Percentiles rank a stretch among this genome's conserved stretches.
These are phyloP conservation scores for Teunomyces atbi DNA, from an alignment of 805 yeast genomes.

Conservation along the genomic window DNA sequence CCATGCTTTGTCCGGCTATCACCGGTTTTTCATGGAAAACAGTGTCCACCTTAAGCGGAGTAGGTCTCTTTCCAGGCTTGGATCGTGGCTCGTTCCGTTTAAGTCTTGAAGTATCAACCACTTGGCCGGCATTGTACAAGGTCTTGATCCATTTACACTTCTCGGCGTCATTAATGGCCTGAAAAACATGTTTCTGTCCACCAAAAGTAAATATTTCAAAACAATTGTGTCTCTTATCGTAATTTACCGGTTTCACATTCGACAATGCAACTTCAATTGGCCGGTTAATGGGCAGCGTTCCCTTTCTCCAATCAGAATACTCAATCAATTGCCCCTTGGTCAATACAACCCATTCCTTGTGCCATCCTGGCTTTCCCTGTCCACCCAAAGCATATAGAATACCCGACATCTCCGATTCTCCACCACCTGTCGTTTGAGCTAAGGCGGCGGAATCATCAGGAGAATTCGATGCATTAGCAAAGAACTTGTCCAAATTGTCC, in stretches of 20 bases:
- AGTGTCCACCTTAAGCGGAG: conserved; percentile 9
- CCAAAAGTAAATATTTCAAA: conserved; percentile 74
- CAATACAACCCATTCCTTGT: conserved; percentile 81
- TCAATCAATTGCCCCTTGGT: conserved; percentile 67
- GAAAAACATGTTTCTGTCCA: conserved; percentile 67
- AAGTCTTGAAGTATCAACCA: conserved; percentile 26
- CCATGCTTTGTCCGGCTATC: conserved; percentile 8
- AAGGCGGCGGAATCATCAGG: not conserved
- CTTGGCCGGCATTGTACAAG: conserved; percentile 57
- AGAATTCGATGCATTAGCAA: conserved; percentile 13
- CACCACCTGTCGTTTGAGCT: conserved; percentile 9
- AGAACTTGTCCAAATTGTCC: conserved; percentile 30
- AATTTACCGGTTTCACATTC: conserved; percentile 48
- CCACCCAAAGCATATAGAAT: conserved; percentile 59
- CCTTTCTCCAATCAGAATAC: conserved; percentile 78
- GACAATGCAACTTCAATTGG: conserved; percentile 75
- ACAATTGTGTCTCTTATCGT: conserved; percentile 54
- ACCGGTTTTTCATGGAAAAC: conserved; percentile 16
- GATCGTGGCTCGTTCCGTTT: conserved; percentile 5
- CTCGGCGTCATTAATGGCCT: conserved; percentile 69
- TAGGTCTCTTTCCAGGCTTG: conserved; percentile 3
- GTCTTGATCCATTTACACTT: conserved; percentile 66
- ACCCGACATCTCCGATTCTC: conserved; percentile 41
- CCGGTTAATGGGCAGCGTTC: conserved; percentile 55
- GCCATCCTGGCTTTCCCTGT: conserved; percentile 72